Percentiles rank a stretch among this genome's conserved stretches.
These are phyloP conservation scores for Rhodamnia rubescens DNA, from an alignment of 345 rosid species.

Conservation along the genomic window DNA sequence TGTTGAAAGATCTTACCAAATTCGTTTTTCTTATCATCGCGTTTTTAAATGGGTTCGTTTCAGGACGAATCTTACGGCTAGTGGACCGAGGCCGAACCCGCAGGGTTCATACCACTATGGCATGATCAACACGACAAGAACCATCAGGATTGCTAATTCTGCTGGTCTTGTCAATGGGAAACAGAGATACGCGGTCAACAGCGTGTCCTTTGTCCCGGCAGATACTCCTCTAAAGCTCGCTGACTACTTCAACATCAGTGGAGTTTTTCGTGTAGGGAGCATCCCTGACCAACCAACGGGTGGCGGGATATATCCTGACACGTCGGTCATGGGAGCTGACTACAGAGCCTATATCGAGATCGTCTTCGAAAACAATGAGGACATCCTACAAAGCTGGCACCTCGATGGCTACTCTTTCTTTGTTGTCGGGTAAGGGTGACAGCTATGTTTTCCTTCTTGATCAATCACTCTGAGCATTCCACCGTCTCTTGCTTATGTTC, in stretches of 20 bases:
- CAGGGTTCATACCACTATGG: slow-evolving; percentile 53
- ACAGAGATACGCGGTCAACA: slow-evolving; percentile 40
- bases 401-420: slow-evolving; percentile 40
- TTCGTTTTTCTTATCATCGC: neutral
- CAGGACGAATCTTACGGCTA: slow-evolving; percentile 47
- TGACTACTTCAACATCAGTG: slow-evolving; percentile 28
- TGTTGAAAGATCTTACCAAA: neutral
- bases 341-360: slow-evolving; percentile 31
- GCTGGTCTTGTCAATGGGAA: slow-evolving; percentile 30
- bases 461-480: neutral
- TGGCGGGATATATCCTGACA: slow-evolving; percentile 33
- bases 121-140: slow-evolving; percentile 32
- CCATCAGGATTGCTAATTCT: slow-evolving; percentile 22
- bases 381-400: slow-evolving; percentile 38
- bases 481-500: neutral
- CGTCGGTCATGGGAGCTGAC: slow-evolving; percentile 23
- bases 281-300: slow-evolving; percentile 24
- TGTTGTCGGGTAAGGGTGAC: slow-evolving; percentile 33
- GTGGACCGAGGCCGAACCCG: slow-evolving; percentile 51
- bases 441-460: neutral
- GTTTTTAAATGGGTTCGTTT: neutral
- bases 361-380: slow-evolving; percentile 28
- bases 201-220: slow-evolving; percentile 25
- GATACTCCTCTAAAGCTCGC: slow-evolving; percentile 46
- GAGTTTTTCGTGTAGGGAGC: slow-evolving; percentile 32